phyloP scores from a whole-genome alignment of 768 basidiomycete genomes.

The Mycena vulgaris region DNA sequence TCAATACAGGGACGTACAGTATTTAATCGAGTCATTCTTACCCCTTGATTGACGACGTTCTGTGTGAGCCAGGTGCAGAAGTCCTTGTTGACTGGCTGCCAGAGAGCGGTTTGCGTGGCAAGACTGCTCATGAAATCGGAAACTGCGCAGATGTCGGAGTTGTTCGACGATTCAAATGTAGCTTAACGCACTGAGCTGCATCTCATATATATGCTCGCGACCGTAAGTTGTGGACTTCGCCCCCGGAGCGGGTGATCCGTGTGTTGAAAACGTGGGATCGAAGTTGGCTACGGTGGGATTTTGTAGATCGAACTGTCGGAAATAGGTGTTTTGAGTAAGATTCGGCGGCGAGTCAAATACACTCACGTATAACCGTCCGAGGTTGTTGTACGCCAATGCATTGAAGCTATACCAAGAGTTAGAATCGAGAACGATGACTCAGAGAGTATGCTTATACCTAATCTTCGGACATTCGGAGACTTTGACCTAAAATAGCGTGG shows the following conservation, averaged over 20 bases:
- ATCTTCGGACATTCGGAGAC: slow-evolving; percentile 13
- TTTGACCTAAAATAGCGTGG: not conserved
- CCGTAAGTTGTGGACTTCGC: slow-evolving; percentile 12
- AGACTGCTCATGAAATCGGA: slow-evolving; percentile 28
- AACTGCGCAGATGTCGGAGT: not conserved
- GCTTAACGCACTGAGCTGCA: slow-evolving; percentile 23
- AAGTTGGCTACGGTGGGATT: not conserved
- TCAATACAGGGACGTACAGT: too few relatives aligned
- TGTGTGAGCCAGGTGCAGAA: slow-evolving; percentile 16
- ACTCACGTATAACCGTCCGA: slow-evolving; percentile 11
- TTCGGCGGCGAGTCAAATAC: not conserved
- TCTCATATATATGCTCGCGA: slow-evolving; percentile 24
- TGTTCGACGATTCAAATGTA: not conserved
- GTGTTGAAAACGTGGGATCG: slow-evolving; percentile 7
- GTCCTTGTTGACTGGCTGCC: slow-evolving; percentile 17
- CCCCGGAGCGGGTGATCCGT: not conserved
- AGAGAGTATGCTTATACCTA: not conserved
- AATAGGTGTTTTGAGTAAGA: not conserved
- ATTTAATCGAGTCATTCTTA: too few relatives aligned
- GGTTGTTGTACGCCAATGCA: slow-evolving; percentile 6
- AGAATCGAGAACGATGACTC: not conserved
- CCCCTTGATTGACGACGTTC: slow-evolving; percentile 3
- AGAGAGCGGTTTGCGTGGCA: slow-evolving; percentile 18
- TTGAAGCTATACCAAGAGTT: slow-evolving; percentile 12
- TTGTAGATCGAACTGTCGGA: slow-evolving; percentile 9